phyloP scores from a whole-genome alignment of 257 asterid species.

The Thymus quinquecostatus region DNA sequence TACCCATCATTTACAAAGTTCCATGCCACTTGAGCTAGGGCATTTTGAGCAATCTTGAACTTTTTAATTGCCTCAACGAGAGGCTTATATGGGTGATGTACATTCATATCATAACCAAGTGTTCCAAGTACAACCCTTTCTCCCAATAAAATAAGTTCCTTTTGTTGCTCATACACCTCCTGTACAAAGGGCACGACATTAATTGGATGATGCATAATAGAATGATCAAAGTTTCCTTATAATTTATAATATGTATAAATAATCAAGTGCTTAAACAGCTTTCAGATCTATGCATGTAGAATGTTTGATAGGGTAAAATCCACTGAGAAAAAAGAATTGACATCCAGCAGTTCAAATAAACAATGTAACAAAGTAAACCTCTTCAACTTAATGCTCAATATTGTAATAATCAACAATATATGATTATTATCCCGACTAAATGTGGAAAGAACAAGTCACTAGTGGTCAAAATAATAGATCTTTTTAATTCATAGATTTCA shows the following conservation, averaged over 20 bases:
- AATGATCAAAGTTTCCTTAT: not conserved
- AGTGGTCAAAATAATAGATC: too few relatives aligned
- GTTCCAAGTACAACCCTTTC: conserved; percentile 94
- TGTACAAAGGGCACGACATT: conserved; percentile 44
- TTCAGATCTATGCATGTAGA: conserved; percentile 2
- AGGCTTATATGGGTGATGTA: conserved; percentile 92
- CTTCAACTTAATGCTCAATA: too few relatives aligned
- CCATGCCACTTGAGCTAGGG: conserved; percentile 99
- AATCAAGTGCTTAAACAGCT: too few relatives aligned
- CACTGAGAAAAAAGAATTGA: too few relatives aligned
- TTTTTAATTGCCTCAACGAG: conserved; percentile 93
- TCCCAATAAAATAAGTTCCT: conserved; percentile 76
- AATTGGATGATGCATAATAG: conserved; percentile 9
- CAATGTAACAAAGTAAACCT: too few relatives aligned
- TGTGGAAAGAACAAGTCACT: too few relatives aligned
- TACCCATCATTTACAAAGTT: conserved; percentile 99
- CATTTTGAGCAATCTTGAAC: conserved; percentile 89
- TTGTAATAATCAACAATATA: too few relatives aligned
- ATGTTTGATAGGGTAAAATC: not conserved
- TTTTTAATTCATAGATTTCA: too few relatives aligned
- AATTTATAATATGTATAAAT: too few relatives aligned
- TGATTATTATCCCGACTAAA: too few relatives aligned
- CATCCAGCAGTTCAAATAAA: too few relatives aligned
- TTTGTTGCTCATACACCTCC: conserved; percentile 95
- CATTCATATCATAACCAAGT: conserved; percentile 82